These are phyloP conservation scores for Ophiostoma angusticollis DNA, from an alignment of 2,329 filamentous ascomycete species.

Conservation along the genomic window DNA sequence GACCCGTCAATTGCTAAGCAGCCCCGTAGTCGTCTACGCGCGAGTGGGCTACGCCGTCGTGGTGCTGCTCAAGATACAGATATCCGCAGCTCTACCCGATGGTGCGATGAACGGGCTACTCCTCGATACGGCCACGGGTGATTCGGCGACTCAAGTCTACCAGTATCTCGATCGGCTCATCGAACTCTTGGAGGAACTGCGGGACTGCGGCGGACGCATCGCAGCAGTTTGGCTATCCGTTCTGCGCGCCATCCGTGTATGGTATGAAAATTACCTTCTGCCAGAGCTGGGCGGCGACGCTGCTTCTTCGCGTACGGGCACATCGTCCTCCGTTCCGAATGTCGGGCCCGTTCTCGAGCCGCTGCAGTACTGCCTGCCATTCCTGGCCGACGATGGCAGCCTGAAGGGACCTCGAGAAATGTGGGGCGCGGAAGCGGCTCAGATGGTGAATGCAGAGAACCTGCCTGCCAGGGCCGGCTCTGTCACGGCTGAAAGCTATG, in stretches of 20 bases:
- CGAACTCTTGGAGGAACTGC: not conserved
- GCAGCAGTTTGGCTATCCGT: conserved; percentile 7
- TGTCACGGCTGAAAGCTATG: not conserved
- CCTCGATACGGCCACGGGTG: conserved; percentile 1
- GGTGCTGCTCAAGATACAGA: conserved; percentile 10
- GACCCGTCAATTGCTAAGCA: conserved; percentile 6
- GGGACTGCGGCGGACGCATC: not conserved
- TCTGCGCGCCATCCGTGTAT: not conserved
- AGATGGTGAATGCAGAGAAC: too few relatives aligned
- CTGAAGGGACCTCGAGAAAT: too few relatives aligned
- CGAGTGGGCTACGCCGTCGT: conserved; percentile 10
- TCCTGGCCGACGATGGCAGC: too few relatives aligned
- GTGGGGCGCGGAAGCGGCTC: too few relatives aligned
- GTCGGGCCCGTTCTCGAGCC: conserved; percentile 5
- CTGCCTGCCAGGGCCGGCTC: too few relatives aligned
- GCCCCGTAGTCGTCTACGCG: conserved; percentile 6
- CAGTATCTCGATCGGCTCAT: conserved; percentile 6
- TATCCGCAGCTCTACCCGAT: conserved; percentile 8
- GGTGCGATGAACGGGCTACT: conserved; percentile 8
- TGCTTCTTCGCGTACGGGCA: too few relatives aligned
- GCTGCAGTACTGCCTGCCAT: conserved; percentile 2
- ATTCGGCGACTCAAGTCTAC: conserved; percentile 6
- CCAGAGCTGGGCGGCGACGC: not conserved
- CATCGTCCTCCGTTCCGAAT: not conserved
- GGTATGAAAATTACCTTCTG: conserved; percentile 8